These are phyloP conservation scores for Coemansia umbellata DNA, from an alignment of 192 early-diverging fungal species.

Conservation along the genomic window DNA sequence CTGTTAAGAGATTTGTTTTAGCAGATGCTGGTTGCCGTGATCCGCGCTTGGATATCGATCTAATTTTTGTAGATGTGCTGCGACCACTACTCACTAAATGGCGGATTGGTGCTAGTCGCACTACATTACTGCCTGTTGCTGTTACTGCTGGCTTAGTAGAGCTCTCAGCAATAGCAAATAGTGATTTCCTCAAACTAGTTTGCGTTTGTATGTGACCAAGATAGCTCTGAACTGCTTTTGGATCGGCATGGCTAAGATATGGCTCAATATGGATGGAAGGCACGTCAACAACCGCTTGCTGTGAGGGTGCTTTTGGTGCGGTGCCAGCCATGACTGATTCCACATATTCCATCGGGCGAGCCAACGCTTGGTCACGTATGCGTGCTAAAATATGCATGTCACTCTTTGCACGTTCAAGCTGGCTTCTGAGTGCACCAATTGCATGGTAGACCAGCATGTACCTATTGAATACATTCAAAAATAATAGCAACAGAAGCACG, in stretches of 20 bases:
- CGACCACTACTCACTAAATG: neutral
- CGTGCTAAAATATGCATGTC: constrained; percentile 33
- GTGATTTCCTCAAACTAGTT: neutral
- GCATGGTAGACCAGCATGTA: constrained; percentile 45
- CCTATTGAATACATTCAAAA: too few relatives aligned
- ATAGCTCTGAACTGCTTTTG: neutral
- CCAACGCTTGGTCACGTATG: constrained; percentile 25
- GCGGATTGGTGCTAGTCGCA: neutral
- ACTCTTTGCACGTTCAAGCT: constrained; percentile 38
- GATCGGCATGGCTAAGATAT: constrained; percentile 24
- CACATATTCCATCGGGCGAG: constrained; percentile 31
- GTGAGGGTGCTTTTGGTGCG: constrained; percentile 19
- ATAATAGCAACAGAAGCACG: too few relatives aligned
- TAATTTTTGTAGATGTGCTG: neutral
- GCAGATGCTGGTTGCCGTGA: constrained; percentile 11
- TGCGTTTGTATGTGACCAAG: neutral
- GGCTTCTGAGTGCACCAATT: constrained; percentile 37
- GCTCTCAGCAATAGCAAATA: neutral
- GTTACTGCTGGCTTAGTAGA: neutral
- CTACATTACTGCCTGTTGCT: neutral
- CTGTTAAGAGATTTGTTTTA: constrained; percentile 15
- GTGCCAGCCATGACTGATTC: constrained; percentile 16
- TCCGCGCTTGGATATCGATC: neutral
- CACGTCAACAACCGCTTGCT: constrained; percentile 32
- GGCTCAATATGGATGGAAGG: constrained; percentile 27